Evolutionary conservation across 2,329 filamentous ascomycete genomes (phyloP).

Genomic region (Diaporthe vaccinii): DNA sequence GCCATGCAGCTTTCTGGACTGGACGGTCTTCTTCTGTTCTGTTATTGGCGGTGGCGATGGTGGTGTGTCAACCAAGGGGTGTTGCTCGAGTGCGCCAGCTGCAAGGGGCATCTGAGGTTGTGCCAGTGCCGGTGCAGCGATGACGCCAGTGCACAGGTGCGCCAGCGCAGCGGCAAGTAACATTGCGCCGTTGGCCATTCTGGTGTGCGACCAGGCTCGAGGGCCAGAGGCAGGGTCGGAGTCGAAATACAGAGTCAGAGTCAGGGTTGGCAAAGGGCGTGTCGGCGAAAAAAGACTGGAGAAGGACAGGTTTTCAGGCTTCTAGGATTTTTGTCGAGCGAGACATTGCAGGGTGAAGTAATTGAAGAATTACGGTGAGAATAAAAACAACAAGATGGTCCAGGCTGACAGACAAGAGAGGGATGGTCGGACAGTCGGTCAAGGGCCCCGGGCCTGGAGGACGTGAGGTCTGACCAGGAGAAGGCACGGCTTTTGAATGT

Average conservation of each 20-base stretch:
- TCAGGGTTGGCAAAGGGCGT: not conserved
- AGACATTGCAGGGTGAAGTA: slow-evolving; percentile 7
- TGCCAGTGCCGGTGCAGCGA: slow-evolving; percentile 45
- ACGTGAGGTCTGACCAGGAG: not conserved
- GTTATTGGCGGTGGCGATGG: slow-evolving; percentile 34
- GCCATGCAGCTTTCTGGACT: slow-evolving; percentile 69
- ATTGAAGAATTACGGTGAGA: not conserved
- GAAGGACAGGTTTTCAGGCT: not conserved
- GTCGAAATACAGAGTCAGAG: not conserved
- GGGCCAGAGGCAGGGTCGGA: slow-evolving; percentile 4
- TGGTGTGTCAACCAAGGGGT: slow-evolving; percentile 10
- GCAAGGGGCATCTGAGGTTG: slow-evolving; percentile 37
- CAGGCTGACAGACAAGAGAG: not conserved
- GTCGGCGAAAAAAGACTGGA: not conserved
- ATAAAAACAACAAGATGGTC: not conserved
- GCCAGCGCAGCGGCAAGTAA: slow-evolving; percentile 43
- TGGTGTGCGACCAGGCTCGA: slow-evolving; percentile 3
- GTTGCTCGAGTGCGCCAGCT: slow-evolving; percentile 26
- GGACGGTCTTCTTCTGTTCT: slow-evolving; percentile 46
- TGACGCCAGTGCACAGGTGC: slow-evolving; percentile 50
- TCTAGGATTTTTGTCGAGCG: slow-evolving; percentile 7
- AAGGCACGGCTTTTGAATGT: slow-evolving; percentile 13
- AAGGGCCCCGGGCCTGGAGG: slow-evolving; percentile 10
- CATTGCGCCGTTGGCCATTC: slow-evolving; percentile 38
- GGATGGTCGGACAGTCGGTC: slow-evolving; percentile 10